Evolutionary conservation across 805 yeast species (phyloP), one percentile per base, ranked within the genome.

Genomic region (Torulaspora delbrueckii): DNA sequence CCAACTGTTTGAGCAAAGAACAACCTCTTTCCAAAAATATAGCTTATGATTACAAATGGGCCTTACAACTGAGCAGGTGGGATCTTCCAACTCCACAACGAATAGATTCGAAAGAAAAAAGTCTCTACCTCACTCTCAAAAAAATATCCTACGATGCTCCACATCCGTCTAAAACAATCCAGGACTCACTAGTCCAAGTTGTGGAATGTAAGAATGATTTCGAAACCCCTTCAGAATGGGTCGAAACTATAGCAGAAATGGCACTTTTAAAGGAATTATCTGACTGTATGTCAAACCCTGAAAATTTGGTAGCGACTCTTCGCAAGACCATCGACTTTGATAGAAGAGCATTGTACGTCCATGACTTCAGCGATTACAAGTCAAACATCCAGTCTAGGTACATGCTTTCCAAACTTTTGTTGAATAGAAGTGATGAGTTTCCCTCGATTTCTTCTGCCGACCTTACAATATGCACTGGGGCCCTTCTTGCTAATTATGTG

Each of bases 41-140:
- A 1, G 59, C 57, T 18, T 60, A 62, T 19, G 47, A 64, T 1
- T 84, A 74, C 58, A 79, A 76, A 47, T 81, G 88, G 78, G 77
- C 81, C 1, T 83, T 96, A 88, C 84, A 84, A 57, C 63, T 90
- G 33, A 77, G 75, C 35, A 76, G 78, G 40, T 90, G 97, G 97
- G 84, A 83, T 43, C 49, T 85, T 1, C 86, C 95, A 0, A 50
- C 59, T 0, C 72, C 81, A 1, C 59, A 57, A 2, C 52, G 47
- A 0, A 59, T 74, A 0, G 41, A 43, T 0, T 62, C 69, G 1
- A 76, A 71, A 32, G 71, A 77, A 37, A 75, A 74, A 36, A 66
- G 71, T 2, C 63, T 82, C 2, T 87, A 83, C 57, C 67, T 70
- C 3, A 59, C 78, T 1, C 65, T 84, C 48, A 81, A 77, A 52